These are phyloP conservation scores for Claviceps digitariae DNA, from an alignment of 2,329 filamentous ascomycete species.

Conservation along the genomic window DNA sequence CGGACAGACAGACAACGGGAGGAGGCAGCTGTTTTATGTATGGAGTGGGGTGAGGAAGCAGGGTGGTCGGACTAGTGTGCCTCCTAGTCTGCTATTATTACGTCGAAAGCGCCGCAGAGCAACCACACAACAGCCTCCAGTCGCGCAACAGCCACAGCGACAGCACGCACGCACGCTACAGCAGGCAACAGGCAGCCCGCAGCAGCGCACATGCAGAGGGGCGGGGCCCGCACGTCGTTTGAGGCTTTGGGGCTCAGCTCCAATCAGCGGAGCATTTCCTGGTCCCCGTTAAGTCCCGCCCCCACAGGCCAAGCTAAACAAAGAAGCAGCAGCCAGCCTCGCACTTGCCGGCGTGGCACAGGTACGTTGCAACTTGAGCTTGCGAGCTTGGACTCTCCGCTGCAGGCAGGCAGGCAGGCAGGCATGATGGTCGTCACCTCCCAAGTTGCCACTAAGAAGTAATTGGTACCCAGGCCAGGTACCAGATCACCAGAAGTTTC, in stretches of 20 bases:
- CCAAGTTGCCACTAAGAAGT: too few relatives aligned
- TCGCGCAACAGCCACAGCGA: slow-evolving; percentile 1
- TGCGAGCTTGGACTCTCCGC: too few relatives aligned
- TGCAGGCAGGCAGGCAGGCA: too few relatives aligned
- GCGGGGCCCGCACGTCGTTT: neutral
- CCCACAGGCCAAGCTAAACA: neutral
- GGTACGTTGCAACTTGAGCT: too few relatives aligned
- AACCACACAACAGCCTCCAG: neutral
- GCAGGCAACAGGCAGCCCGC: neutral
- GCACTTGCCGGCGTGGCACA: neutral
- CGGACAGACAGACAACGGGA: neutral
- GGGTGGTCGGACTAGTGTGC: slow-evolving; percentile 6
- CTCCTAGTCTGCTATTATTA: neutral
- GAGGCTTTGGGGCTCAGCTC: slow-evolving; percentile 14
- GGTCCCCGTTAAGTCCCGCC: neutral
- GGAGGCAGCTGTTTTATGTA: slow-evolving; percentile 5
- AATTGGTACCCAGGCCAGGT: too few relatives aligned
- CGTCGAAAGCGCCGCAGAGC: neutral
- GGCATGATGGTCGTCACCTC: too few relatives aligned
- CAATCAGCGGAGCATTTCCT: neutral
- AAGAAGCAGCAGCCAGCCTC: neutral
- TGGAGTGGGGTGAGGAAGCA: slow-evolving; percentile 8
- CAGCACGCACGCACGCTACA: neutral
- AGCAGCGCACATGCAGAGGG: neutral
- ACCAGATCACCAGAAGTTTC: too few relatives aligned